These are phyloP conservation scores for Umbelopsis sp. DNA, from an alignment of 192 early-diverging fungal species.

Conservation along the genomic window DNA sequence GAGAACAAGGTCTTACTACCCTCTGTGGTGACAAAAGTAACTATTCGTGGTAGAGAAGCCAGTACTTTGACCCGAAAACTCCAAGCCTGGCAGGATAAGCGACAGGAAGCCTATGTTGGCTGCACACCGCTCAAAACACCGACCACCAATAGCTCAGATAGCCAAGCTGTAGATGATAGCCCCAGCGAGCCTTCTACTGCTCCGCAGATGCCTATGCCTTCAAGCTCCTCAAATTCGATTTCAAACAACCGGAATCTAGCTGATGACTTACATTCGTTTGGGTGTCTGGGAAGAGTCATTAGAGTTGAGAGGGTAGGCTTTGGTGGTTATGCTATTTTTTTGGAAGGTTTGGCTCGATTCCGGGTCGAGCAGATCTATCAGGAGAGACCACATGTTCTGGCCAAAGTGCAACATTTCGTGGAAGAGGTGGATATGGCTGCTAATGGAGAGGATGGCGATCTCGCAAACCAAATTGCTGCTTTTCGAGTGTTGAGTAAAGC, in stretches of 20 bases:
- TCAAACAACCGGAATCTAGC: not conserved
- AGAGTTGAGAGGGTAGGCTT: conserved; percentile 59
- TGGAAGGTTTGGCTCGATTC: conserved; percentile 68
- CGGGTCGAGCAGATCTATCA: conserved; percentile 51
- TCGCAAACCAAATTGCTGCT: conserved; percentile 52
- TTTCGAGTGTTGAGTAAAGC: conserved; percentile 54
- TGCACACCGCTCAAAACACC: conserved; percentile 39
- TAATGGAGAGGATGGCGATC: conserved; percentile 56
- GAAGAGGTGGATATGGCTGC: conserved; percentile 38
- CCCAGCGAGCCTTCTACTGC: conserved; percentile 21
- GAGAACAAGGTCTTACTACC: conserved; percentile 66
- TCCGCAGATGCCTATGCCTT: conserved; percentile 29
- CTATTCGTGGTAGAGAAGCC: conserved; percentile 59
- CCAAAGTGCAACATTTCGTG: conserved; percentile 49
- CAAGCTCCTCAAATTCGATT: not conserved
- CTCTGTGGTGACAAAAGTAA: conserved; percentile 60
- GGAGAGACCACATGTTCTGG: conserved; percentile 54
- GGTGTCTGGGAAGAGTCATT: conserved; percentile 56
- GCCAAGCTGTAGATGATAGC: not conserved
- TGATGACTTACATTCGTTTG: conserved; percentile 40
- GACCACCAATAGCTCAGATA: no score
- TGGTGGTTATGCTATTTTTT: conserved; percentile 63
- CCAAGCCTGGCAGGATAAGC: conserved; percentile 41
- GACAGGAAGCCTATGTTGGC: conserved; percentile 45
- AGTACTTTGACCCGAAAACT: conserved; percentile 53